Evolutionary conservation across 2,329 filamentous ascomycete genomes (phyloP), one percentile per base, ranked within the genome.

Genomic region (Talaromyces sp.): DNA sequence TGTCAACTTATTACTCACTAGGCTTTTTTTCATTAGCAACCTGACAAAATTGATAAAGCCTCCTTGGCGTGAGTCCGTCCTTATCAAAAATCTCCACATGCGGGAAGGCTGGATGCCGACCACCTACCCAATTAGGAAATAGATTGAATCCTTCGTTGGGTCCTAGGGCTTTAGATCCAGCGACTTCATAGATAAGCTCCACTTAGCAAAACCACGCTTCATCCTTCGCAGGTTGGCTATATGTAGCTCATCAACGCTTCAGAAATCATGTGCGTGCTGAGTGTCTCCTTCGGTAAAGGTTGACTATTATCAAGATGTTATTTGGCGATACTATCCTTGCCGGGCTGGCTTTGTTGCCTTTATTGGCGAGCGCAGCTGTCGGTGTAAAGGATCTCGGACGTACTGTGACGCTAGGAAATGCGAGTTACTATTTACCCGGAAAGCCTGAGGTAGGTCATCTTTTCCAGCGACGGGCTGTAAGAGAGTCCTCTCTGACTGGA

Each of bases 361-460:
- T 18, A 42, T 21, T 21, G 40, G 40, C 18, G 7, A 14, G 11
- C 23, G 42, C 42, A 21, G 42, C 18, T 46, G 42, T 12, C 11
- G 18, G 42, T 11, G 37, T 58, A 18, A 39, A 37, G 21, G 56
- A 44, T 18, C 39, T 40, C 6, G 23, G 56, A 5, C 56, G 56
- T 39, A 58, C 56, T 4, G 56, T 58, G 16, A 16, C 56, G 8
- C 25, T 58, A 23, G 55, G 37, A n/a, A 58, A 28, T 35, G 55
- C 37, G 14, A 58, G 9, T 35, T 58, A 58, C 37, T 58, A 58
- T 58, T 23, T 44, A 18, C 39, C 56, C 21, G 39, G 56, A 18
- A 42, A 58, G 39, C 56, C 56, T 14, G 56, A 58, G 56, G 56
- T 46, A 28, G 31, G 56, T 14, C 5, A 31, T 16, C 25, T 28